A percentile compares a stretch with the other conserved stretches of the same genome.
Conservation (phyloP, 805 yeast genomes). For the Sugiyamaella chiloensis region DNA sequence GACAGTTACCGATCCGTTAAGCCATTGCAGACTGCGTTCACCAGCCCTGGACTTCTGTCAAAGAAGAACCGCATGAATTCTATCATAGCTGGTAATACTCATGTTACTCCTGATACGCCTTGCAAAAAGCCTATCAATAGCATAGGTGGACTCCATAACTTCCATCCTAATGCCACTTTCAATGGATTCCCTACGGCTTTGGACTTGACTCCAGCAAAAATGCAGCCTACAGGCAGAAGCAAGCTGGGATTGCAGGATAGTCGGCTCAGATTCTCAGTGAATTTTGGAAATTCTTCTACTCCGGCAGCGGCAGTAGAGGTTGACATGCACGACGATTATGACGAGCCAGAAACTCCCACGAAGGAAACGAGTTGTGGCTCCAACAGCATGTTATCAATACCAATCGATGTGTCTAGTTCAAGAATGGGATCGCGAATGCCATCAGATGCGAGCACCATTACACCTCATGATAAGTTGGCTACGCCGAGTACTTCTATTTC, state of each 20-base stretch:
- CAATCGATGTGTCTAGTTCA: neutral
- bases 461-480: conserved; percentile 14
- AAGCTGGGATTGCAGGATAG: conserved; percentile 22
- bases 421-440: conserved; percentile 22
- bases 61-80: conserved; percentile 49
- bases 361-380: conserved; percentile 6
- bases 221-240: neutral
- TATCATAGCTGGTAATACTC: conserved; percentile 22
- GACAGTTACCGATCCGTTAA: conserved; percentile 66
- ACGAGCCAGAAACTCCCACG: conserved; percentile 14
- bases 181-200: conserved; percentile 12
- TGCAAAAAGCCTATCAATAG: conserved; percentile 45
- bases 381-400: neutral
- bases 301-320: conserved; percentile 9
- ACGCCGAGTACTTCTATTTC: conserved; percentile 2
- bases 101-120: conserved; percentile 63
- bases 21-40: conserved; percentile 82
- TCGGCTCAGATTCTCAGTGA: conserved; percentile 19
- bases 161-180: neutral
- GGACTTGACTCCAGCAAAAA: neutral
- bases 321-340: conserved; percentile 12
- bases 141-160: conserved; percentile 14
- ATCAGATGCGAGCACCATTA: conserved; percentile 25
- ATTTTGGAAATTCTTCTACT: conserved; percentile 18
- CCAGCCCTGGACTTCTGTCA: conserved; percentile 67